A percentile compares a stretch with the other conserved stretches of the same genome.
These are phyloP conservation scores for Sicyos edulis DNA, from an alignment of 306 rosid species.

Conservation along the genomic window DNA sequence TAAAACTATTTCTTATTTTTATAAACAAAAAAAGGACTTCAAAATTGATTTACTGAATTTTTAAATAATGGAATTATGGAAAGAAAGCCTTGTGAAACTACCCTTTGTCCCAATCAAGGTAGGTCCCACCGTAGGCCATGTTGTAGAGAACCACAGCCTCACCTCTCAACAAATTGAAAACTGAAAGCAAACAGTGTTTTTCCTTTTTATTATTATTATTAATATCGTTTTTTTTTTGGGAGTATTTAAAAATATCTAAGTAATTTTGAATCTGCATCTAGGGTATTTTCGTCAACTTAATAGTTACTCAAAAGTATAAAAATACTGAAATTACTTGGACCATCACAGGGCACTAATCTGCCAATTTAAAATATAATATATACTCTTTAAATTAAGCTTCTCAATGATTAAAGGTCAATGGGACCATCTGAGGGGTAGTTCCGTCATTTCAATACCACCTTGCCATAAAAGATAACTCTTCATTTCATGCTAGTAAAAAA, in stretches of 20 bases:
- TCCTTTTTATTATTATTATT: background rate
- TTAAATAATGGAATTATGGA: constrained; percentile 4
- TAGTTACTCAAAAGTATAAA: background rate
- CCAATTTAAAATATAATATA: constrained; percentile 33
- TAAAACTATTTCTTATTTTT: background rate
- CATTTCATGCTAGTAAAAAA: constrained; percentile 7
- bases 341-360: constrained; percentile 38
- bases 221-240: background rate
- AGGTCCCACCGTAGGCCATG: constrained; percentile 44
- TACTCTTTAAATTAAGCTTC: constrained; percentile 38
- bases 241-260: background rate
- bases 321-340: constrained; percentile 31
- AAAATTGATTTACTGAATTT: no score
- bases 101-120: constrained; percentile 47
- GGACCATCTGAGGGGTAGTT: constrained; percentile 56
- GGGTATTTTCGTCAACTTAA: constrained; percentile 30
- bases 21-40: no score
- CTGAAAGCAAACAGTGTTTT: constrained; percentile 2
- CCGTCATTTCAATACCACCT: constrained; percentile 32
- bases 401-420: constrained; percentile 92
- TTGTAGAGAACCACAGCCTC: constrained; percentile 44
- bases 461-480: constrained; percentile 30
- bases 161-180: constrained; percentile 55
- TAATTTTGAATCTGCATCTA: background rate
- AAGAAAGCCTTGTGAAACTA: constrained; percentile 38